Evolutionary conservation across 2,329 filamentous ascomycete species (phyloP).

Genomic region (Aspergillus latus): DNA sequence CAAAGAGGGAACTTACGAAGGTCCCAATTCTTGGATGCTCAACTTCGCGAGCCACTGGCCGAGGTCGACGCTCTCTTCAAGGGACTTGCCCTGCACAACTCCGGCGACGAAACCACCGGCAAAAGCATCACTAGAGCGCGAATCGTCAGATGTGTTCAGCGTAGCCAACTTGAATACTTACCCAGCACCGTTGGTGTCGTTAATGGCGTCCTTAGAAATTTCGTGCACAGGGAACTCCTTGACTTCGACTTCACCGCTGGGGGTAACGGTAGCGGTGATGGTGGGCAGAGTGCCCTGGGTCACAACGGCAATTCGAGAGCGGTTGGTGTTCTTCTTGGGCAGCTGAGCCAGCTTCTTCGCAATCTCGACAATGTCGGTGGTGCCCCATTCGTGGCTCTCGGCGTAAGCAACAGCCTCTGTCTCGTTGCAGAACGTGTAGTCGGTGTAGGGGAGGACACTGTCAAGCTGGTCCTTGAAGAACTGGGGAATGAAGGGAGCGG

Average conservation of each 20-base stretch:
- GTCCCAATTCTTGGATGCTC: constrained; percentile 92
- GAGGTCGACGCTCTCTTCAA: constrained; percentile 80
- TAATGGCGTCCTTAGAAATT: constrained; percentile 76
- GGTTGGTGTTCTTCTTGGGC: constrained; percentile 86
- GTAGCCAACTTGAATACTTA: constrained; percentile 33
- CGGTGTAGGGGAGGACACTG: constrained; percentile 83
- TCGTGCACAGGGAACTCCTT: constrained; percentile 78
- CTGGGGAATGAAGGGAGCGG: constrained; percentile 91
- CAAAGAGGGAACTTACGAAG: constrained; percentile 69
- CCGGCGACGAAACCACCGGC: constrained; percentile 91
- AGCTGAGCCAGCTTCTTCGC: constrained; percentile 81
- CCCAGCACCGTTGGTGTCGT: constrained; percentile 93
- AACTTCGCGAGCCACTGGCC: constrained; percentile 95
- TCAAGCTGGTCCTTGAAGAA: constrained; percentile 98
- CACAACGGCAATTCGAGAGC: constrained; percentile 82
- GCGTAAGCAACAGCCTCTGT: constrained; percentile 88
- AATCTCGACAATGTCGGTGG: constrained; percentile 78
- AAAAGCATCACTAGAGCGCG: constrained; percentile 74
- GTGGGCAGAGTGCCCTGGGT: constrained; percentile 94
- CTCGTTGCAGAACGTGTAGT: constrained; percentile 97
- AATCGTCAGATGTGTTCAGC: constrained; percentile 10
- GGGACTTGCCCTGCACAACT: constrained; percentile 76
- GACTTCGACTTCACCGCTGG: constrained; percentile 63
- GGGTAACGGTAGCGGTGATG: constrained; percentile 72
- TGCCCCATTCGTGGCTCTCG: constrained; percentile 72